Percentiles rank a stretch among this genome's conserved stretches.
Conservation (phyloP, 2,329 filamentous ascomycete species). For the Fusarium acutatum region DNA sequence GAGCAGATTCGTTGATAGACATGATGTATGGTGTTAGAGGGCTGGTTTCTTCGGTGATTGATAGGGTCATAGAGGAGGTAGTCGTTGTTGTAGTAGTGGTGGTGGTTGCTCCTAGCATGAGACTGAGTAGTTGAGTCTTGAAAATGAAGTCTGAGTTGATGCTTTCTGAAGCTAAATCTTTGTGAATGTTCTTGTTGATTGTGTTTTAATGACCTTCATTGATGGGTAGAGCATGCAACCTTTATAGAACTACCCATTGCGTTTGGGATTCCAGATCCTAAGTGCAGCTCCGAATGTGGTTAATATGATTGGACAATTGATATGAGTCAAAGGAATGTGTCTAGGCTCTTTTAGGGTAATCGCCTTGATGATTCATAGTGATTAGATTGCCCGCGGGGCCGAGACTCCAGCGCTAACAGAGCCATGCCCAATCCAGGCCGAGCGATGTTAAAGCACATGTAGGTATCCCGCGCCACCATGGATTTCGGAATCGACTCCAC, state of each 20-base stretch:
- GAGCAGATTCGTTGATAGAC: not conserved
- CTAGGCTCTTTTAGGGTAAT: not conserved
- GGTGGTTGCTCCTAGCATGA: constrained; percentile 14
- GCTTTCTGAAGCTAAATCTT: accelerated
- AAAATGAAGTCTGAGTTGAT: accelerated
- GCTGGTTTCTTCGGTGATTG: not conserved
- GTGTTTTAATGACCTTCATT: accelerated
- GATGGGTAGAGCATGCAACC: not conserved
- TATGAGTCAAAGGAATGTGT: not conserved
- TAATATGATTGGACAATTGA: not conserved
- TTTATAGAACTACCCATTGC: not conserved
- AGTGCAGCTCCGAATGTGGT: not conserved
- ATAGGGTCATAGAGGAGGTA: not conserved
- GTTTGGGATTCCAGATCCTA: accelerated
- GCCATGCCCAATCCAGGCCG: accelerated
- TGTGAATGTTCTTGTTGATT: accelerated
- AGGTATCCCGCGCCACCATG: not conserved
- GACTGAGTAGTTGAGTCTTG: not conserved
- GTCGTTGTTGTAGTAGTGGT: not conserved
- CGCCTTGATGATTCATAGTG: constrained; percentile 19
- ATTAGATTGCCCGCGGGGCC: not conserved
- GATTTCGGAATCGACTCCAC: not conserved
- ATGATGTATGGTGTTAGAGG: not conserved
- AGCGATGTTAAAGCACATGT: accelerated
- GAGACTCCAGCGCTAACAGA: not conserved